Base-by-base conservation (phyloP, 768 basidiomycete genomes). In the Gelatoporia subvermispora region DNA sequence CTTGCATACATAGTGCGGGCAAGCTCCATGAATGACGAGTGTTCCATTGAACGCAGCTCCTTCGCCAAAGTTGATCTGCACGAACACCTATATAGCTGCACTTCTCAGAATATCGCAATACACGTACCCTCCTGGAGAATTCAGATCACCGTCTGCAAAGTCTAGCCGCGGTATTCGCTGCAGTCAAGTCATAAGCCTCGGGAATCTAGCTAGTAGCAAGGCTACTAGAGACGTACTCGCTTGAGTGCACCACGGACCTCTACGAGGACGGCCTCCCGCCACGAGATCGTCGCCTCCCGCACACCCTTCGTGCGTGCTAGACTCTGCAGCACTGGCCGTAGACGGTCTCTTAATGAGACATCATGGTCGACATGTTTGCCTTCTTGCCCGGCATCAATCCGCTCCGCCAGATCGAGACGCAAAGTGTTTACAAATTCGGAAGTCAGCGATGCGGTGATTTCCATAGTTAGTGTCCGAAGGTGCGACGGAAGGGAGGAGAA, bases 381-480 rank as follows among this genome's bases (percentile, higher is more conserved):
- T 21, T 56, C 48, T 4, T 47, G 48, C 46, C 56, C 58, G n/a
- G 51, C 40, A 49, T 61, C 55, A 23, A 80, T 72, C 17, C 82
- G 76, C 41, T 78, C 73, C 3, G 76, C 67, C 28, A 93, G 68
- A 64, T 91, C 89, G 41, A 73, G 71, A 41, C 77, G 75, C 23
- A 94, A 73, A 2, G 85, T 76, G 21, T 74, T 72, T n/a, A 90
- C 80, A 2, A 94, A 71, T 61, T 95, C 92, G 16, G 78, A 72
- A 5, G 90, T 83, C 20, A 96, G 70, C 0, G 88, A 86, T 2
- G 76, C 70, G 0, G 87, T 80, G 54, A 96, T 90, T 58, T 92
- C 82, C 58, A 80, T 71, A 0, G 84, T 84, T 35, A 95, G 68
- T 1, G 72, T 69, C n/a, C 77, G 79, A 13, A 96, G 72, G 56